Evolutionary conservation across 805 yeast species (phyloP).

Genomic region (Zygotorulaspora danielsina): DNA sequence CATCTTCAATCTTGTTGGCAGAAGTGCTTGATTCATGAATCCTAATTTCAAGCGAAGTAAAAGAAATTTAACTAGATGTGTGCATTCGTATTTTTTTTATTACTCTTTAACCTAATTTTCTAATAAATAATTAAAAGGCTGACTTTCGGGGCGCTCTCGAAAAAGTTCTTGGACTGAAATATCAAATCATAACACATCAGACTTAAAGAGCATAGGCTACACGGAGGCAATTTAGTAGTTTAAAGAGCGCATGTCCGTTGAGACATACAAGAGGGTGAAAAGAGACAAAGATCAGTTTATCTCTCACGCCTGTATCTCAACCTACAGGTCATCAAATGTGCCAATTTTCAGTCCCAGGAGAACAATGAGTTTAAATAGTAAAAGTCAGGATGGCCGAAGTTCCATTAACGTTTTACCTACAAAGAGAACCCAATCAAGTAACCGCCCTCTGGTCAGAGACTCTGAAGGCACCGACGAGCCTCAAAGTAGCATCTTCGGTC

Average conservation of each 20-base stretch:
- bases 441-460: slow-evolving; percentile 2
- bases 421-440: not conserved
- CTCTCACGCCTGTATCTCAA: slow-evolving; percentile 21
- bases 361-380: slow-evolving; percentile 13
- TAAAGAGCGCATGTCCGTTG: slow-evolving; percentile 15
- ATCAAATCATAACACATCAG: not conserved
- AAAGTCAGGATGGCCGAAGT: slow-evolving; percentile 3
- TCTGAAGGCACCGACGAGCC: not conserved
- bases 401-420: not conserved
- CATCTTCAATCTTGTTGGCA: slow-evolving; percentile 36
- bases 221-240: no score
- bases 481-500: slow-evolving; percentile 7
- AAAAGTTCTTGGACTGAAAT: not conserved
- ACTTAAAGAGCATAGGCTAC: no score
- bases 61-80: not conserved
- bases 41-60: not conserved
- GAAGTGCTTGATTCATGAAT: slow-evolving; percentile 10
- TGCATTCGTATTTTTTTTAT: not conserved
- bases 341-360: slow-evolving; percentile 23
- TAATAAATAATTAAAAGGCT: no score
- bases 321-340: slow-evolving; percentile 19
- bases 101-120: no score
- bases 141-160: not conserved
- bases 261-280: slow-evolving; percentile 17
- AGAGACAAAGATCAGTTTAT: slow-evolving; percentile 20